Percentiles rank a stretch among this genome's conserved stretches.
Evolutionary conservation across 176 grass and related monocot species (phyloP).

Genomic region (Calamus simplicifolius): DNA sequence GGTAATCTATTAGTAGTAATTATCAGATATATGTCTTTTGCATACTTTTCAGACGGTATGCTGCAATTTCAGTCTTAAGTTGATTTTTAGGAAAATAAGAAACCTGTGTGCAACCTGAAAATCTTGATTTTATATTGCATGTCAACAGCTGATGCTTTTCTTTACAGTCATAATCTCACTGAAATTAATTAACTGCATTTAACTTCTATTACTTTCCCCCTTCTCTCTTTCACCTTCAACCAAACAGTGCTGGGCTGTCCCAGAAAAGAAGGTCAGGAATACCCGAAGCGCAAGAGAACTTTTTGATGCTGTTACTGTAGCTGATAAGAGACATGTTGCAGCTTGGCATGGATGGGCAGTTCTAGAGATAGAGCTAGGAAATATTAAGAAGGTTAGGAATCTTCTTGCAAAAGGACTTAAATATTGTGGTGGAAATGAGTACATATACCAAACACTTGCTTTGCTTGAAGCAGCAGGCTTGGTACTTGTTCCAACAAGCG

Average conservation of each 20-base stretch:
- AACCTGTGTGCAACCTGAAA: no score
- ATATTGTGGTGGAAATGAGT: conserved; percentile 93
- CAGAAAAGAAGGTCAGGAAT: conserved; percentile 82
- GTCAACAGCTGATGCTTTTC: no score
- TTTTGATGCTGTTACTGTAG: conserved; percentile 92
- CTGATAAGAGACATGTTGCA: conserved; percentile 76
- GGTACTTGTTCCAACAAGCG: conserved; percentile 76
- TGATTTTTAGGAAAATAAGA: no score
- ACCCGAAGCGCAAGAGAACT: conserved; percentile 73
- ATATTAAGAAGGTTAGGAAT: conserved; percentile 79
- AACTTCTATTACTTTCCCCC: not conserved
- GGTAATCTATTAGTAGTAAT: no score
- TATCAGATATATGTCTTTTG: no score
- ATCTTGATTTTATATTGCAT: no score
- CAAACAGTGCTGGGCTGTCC: conserved; percentile 91
- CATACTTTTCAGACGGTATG: no score
- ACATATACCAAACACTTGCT: conserved; percentile 97
- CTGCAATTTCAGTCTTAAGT: no score
- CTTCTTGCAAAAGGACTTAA: conserved; percentile 83
- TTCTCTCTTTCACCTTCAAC: conserved; percentile 15
- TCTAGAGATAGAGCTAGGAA: conserved; percentile 94
- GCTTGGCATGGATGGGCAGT: conserved; percentile 99
- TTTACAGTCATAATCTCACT: no score
- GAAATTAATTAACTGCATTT: not conserved
- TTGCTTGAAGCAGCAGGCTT: conserved; percentile 92